These are phyloP conservation scores for Fraxinus nigra DNA, from an alignment of 305 asterid species.

Conservation along the genomic window DNA sequence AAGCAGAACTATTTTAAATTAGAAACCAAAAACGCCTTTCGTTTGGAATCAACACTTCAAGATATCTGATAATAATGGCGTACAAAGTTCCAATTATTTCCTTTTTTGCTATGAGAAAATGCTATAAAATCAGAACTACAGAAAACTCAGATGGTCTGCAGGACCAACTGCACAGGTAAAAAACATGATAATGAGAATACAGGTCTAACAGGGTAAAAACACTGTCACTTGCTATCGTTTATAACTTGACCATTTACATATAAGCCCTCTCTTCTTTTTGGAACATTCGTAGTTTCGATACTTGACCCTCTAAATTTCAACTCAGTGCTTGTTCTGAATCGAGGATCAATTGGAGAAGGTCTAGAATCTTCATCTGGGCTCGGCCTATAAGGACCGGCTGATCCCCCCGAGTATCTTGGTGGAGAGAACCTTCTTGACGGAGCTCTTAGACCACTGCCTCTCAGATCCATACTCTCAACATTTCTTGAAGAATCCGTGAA, in stretches of 20 bases:
- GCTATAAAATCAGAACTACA: constrained; percentile 36
- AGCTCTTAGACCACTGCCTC: constrained; percentile 59
- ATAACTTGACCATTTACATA: constrained; percentile 59
- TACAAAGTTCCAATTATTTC: constrained; percentile 24
- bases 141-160: constrained; percentile 18
- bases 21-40: background rate
- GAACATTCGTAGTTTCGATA: constrained; percentile 47
- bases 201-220: background rate
- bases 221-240: constrained; percentile 48
- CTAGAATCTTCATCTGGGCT: constrained; percentile 52
- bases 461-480: constrained; percentile 55
- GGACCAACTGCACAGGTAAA: background rate
- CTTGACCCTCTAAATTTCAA: constrained; percentile 69
- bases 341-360: constrained; percentile 53
- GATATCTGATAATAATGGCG: constrained; percentile 10
- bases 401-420: constrained; percentile 56
- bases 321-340: constrained; percentile 53
- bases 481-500: constrained; percentile 62
- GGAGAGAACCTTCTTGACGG: constrained; percentile 77
- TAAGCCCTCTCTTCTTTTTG: constrained; percentile 65
- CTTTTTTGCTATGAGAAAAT: constrained; percentile 20
- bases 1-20: background rate
- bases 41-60: constrained; percentile 1
- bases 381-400: constrained; percentile 48
- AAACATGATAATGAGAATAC: background rate